A percentile compares a stretch with the other conserved stretches of the same genome.
Evolutionary conservation across 768 basidiomycete species (phyloP).

Genomic region (Tricholoma flavovirens): DNA sequence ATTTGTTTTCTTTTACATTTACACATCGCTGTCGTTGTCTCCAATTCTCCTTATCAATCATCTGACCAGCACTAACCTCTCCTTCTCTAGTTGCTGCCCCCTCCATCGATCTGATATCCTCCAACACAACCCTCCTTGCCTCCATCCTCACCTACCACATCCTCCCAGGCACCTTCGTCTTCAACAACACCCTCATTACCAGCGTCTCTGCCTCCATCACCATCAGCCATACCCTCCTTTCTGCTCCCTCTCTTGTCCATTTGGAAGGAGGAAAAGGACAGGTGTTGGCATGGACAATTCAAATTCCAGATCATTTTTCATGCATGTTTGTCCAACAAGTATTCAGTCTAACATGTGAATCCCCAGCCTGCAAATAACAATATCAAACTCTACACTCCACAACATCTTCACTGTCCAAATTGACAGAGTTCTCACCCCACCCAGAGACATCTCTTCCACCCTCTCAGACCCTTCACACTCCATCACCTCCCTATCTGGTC

Average conservation of each 20-base stretch:
- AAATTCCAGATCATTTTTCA: constrained; percentile 33
- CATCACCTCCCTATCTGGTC: constrained; percentile 32
- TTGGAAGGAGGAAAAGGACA: constrained; percentile 58
- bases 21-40: too few relatives aligned
- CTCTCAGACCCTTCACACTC: constrained; percentile 32
- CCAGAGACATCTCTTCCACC: constrained; percentile 39
- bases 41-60: too few relatives aligned
- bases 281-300: constrained; percentile 43
- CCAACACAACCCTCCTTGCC: constrained; percentile 6
- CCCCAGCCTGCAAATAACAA: constrained; percentile 15
- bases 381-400: constrained; percentile 34
- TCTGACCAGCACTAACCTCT: not conserved
- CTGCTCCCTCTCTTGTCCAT: constrained; percentile 37
- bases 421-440: constrained; percentile 46
- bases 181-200: constrained; percentile 23
- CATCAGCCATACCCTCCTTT: constrained; percentile 59
- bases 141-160: constrained; percentile 16
- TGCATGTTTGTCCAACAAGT: too few relatives aligned
- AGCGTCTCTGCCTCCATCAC: constrained; percentile 50
- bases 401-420: constrained; percentile 41
- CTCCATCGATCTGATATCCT: not conserved
- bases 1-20: too few relatives aligned
- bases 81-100: constrained; percentile 11
- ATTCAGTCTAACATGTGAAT: not conserved
- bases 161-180: constrained; percentile 16